A percentile compares a stretch with the other conserved stretches of the same genome.
These are phyloP conservation scores for Maudiozyma saulgeensis DNA, from an alignment of 805 yeast genomes.

Conservation along the genomic window DNA sequence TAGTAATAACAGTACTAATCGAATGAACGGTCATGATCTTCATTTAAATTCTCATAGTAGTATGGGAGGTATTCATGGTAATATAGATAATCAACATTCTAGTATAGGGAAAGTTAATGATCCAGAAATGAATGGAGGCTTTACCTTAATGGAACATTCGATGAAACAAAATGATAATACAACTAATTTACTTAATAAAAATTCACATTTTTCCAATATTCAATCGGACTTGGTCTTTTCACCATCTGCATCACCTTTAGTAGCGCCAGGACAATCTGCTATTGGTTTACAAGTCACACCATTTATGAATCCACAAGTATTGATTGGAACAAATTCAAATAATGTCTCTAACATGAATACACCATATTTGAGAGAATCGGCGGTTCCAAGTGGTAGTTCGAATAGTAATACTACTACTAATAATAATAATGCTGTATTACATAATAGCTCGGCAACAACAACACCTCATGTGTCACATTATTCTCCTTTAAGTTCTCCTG, in stretches of 20 bases:
- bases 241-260: conserved; percentile 8
- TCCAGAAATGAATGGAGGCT: not conserved
- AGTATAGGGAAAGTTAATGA: not conserved
- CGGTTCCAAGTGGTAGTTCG: not conserved
- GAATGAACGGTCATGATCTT: no score
- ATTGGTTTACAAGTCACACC: conserved; percentile 8
- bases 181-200: not conserved
- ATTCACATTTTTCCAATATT: not conserved
- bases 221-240: conserved; percentile 5
- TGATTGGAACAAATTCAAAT: not conserved
- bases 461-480: conserved; percentile 4
- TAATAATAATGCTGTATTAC: not conserved
- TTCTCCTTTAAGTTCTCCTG: conserved; percentile 54
- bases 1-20: not conserved
- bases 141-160: not conserved
- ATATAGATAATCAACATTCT: not conserved
- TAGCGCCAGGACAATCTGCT: conserved; percentile 5
- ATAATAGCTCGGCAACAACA: not conserved
- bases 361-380: conserved; percentile 1
- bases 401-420: not conserved
- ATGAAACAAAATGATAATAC: not conserved
- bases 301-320: conserved; percentile 7
- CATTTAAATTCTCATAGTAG: not conserved
- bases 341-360: conserved; percentile 2
- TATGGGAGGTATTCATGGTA: not conserved